Percentiles rank a stretch among this genome's conserved stretches.
phyloP scores from a whole-genome alignment of 805 yeast genomes.

The Debaryomyces hansenii region DNA sequence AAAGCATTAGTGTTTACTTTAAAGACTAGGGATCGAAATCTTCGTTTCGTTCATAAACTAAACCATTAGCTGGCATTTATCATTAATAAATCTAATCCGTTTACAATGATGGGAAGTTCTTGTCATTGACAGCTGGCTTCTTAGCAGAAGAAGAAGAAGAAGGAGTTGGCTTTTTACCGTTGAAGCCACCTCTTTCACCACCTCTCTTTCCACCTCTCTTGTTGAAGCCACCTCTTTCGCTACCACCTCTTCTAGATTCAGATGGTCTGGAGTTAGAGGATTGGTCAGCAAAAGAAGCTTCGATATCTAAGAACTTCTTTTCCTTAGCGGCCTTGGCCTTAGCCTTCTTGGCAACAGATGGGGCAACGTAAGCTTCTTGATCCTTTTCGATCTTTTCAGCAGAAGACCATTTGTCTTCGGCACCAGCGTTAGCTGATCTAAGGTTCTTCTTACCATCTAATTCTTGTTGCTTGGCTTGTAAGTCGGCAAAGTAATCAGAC shows the following conservation, averaged over 20 bases:
- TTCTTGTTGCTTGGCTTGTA: slow-evolving; percentile 44
- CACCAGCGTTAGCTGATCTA: slow-evolving; percentile 60
- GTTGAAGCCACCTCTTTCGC: slow-evolving; percentile 22
- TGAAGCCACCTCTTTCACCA: slow-evolving; percentile 30
- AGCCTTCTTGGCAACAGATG: slow-evolving; percentile 65
- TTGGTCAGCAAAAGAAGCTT: slow-evolving; percentile 68
- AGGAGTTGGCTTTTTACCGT: slow-evolving; percentile 16
- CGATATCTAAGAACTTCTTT: slow-evolving; percentile 74
- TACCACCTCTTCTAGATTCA: slow-evolving; percentile 27
- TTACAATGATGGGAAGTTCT: slow-evolving; percentile 71
- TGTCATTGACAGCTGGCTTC: slow-evolving; percentile 50
- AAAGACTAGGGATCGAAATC: too few species aligned
- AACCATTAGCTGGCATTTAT: too few species aligned
- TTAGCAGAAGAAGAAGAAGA: slow-evolving; percentile 24
- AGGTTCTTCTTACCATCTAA: slow-evolving; percentile 34
- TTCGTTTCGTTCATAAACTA: too few species aligned
- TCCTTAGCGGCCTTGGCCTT: slow-evolving; percentile 78
- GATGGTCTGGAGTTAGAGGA: slow-evolving; percentile 31
- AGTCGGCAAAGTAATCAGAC: slow-evolving; percentile 82
- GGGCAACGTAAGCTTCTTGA: slow-evolving; percentile 57
- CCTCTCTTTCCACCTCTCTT: slow-evolving; percentile 33
- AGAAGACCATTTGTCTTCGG: slow-evolving; percentile 49
- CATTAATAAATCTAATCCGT: neutral
- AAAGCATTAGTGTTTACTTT: neutral
- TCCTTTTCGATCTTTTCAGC: slow-evolving; percentile 65